Conservation (phyloP, 495 filamentous ascomycete genomes). For the Trichoderma parareesei region DNA sequence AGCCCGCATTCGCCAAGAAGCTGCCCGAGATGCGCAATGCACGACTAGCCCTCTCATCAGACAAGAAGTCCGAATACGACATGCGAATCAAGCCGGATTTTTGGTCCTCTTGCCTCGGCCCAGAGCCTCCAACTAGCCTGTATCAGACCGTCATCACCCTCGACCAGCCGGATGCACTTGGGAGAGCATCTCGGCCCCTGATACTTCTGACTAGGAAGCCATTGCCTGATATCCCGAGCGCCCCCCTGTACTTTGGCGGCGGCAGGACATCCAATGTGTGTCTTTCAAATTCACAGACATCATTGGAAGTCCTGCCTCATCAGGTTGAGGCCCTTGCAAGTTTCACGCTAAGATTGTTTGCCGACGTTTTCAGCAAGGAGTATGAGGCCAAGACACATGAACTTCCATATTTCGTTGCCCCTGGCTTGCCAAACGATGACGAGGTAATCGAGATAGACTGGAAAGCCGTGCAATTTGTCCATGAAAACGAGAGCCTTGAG, state of each 20-base stretch:
- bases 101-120: conserved; percentile 53
- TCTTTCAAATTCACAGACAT: conserved; percentile 25
- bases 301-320: conserved; percentile 33
- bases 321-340: conserved; percentile 46
- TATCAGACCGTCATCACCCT: conserved; percentile 61
- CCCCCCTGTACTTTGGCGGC: conserved; percentile 61
- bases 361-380: conserved; percentile 83
- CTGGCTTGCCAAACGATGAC: conserved; percentile 31
- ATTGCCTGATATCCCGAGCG: conserved; percentile 57
- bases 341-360: conserved; percentile 70
- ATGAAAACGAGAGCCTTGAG: conserved; percentile 35
- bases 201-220: conserved; percentile 61
- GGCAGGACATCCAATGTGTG: conserved; percentile 51
- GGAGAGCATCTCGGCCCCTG: conserved; percentile 52
- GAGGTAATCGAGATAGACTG: conserved; percentile 51
- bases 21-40: conserved; percentile 86
- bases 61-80: conserved; percentile 61
- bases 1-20: conserved; percentile 63
- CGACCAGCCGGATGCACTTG: conserved; percentile 47
- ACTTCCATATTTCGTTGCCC: conserved; percentile 82
- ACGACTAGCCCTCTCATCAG: conserved; percentile 70
- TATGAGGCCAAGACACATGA: conserved; percentile 55
- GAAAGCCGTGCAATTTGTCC: conserved; percentile 47
- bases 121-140: conserved; percentile 35
- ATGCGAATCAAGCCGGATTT: conserved; percentile 74